phyloP scores from a whole-genome alignment of 2,329 filamentous ascomycete genomes.

The Grosmannia serpens region DNA sequence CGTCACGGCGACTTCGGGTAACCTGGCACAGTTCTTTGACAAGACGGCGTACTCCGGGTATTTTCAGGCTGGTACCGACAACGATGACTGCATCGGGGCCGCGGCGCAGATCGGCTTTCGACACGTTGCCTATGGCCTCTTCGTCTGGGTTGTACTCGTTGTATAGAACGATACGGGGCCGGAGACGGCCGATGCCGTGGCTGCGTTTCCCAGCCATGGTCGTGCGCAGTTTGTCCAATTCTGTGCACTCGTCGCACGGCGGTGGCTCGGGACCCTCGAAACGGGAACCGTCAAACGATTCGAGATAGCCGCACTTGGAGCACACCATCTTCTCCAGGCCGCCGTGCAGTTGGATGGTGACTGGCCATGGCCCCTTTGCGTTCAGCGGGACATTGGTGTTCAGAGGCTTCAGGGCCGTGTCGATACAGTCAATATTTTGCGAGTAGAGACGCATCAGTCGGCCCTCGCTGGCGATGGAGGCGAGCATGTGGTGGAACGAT shows the following conservation, averaged over 20 bases:
- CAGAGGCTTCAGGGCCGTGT: slow-evolving; percentile 71
- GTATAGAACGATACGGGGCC: slow-evolving; percentile 91
- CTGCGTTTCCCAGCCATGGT: slow-evolving; percentile 72
- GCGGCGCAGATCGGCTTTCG: slow-evolving; percentile 71
- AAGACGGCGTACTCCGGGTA: slow-evolving; percentile 81
- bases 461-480: slow-evolving; percentile 76
- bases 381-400: slow-evolving; percentile 71
- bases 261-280: slow-evolving; percentile 81
- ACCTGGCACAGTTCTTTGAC: slow-evolving; percentile 84
- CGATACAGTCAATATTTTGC: slow-evolving; percentile 94
- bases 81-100: slow-evolving; percentile 88
- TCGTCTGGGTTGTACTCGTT: slow-evolving; percentile 96
- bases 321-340: slow-evolving; percentile 95
- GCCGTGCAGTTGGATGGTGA: slow-evolving; percentile 86
- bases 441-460: slow-evolving; percentile 85
- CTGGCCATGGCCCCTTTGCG: slow-evolving; percentile 80
- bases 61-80: slow-evolving; percentile 89
- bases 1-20: slow-evolving; percentile 70
- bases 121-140: slow-evolving; percentile 88
- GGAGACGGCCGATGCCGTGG: slow-evolving; percentile 80
- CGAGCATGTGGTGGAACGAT: slow-evolving; percentile 84
- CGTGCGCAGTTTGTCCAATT: slow-evolving; percentile 65
- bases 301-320: slow-evolving; percentile 74
- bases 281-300: slow-evolving; percentile 62
- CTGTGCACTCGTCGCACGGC: slow-evolving; percentile 62